A percentile compares a stretch with the other conserved stretches of the same genome.
Evolutionary conservation across 768 basidiomycete species (phyloP).

Genomic region (Suillus discolor): DNA sequence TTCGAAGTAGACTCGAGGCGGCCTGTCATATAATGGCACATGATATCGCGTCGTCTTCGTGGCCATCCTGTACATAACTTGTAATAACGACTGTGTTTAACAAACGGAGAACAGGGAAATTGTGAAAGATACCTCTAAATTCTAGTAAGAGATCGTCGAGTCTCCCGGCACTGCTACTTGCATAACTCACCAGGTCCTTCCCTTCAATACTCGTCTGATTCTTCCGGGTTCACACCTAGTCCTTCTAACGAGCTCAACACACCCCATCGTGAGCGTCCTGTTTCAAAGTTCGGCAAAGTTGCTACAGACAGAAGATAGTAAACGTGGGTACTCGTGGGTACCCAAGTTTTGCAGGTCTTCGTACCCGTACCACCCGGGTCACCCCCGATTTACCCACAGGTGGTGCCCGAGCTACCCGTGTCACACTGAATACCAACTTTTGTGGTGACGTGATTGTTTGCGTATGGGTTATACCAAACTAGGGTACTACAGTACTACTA

Average conservation of each 20-base stretch:
- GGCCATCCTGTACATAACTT: conserved; percentile 66
- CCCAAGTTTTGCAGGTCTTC: too few relatives aligned
- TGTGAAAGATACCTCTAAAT: conserved; percentile 58
- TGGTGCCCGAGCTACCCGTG: too few relatives aligned
- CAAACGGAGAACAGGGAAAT: conserved; percentile 9
- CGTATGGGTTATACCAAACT: too few relatives aligned
- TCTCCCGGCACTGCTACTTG: conserved; percentile 60
- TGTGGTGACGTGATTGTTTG: too few relatives aligned
- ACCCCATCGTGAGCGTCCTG: conserved; percentile 67
- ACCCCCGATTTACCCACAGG: too few relatives aligned
- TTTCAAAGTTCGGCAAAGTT: conserved; percentile 75
- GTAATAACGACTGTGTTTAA: conserved; percentile 26
- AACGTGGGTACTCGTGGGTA: conserved; percentile 12
- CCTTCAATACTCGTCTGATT: conserved; percentile 74
- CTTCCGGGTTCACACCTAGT: conserved; percentile 71
- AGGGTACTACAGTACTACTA: too few relatives aligned
- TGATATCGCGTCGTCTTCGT: conserved; percentile 53
- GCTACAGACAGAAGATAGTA: conserved; percentile 67
- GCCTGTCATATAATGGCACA: too few relatives aligned
- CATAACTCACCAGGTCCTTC: conserved; percentile 68
- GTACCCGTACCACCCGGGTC: too few relatives aligned
- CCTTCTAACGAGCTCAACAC: conserved; percentile 70
- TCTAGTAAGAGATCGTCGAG: conserved; percentile 69
- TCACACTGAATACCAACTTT: too few relatives aligned
- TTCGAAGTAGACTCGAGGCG: too few relatives aligned